Percentiles rank a stretch among this genome's conserved stretches.
These are phyloP conservation scores for Carex cristatella DNA, from an alignment of 176 grass and related monocot species.

Conservation along the genomic window DNA sequence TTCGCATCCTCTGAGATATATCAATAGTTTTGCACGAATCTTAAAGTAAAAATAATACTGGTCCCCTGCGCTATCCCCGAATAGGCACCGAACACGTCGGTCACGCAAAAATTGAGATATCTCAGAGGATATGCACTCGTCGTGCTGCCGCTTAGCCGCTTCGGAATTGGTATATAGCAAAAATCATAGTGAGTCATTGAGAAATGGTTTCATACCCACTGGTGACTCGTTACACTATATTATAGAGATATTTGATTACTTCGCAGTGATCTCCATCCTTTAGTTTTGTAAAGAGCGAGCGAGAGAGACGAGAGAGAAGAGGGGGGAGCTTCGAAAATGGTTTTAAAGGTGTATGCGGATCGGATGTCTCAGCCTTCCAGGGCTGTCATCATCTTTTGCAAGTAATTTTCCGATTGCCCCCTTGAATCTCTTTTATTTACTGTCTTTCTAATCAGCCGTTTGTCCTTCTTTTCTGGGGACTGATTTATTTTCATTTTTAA, in stretches of 20 bases:
- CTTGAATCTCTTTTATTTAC: background rate
- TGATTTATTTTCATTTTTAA: background rate
- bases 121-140: too few species aligned
- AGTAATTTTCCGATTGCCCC: conserved; percentile 23
- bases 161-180: too few species aligned
- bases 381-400: conserved; percentile 70
- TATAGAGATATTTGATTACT: background rate
- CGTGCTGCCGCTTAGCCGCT: too few species aligned
- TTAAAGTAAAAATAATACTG: too few species aligned
- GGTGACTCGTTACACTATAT: background rate
- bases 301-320: background rate
- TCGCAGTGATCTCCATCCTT: background rate
- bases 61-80: too few species aligned
- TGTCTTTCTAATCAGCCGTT: background rate
- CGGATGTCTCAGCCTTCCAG: conserved; percentile 69
- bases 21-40: too few species aligned
- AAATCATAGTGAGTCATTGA: background rate
- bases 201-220: background rate
- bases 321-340: conserved; percentile 15
- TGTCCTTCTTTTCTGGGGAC: background rate
- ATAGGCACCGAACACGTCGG: too few species aligned
- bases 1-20: too few species aligned
- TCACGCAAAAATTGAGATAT: too few species aligned
- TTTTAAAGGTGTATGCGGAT: conserved; percentile 62
- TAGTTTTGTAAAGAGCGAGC: background rate